These are phyloP conservation scores for Aspergillus sp. DNA, from an alignment of 2,329 filamentous ascomycete genomes.

Conservation along the genomic window DNA sequence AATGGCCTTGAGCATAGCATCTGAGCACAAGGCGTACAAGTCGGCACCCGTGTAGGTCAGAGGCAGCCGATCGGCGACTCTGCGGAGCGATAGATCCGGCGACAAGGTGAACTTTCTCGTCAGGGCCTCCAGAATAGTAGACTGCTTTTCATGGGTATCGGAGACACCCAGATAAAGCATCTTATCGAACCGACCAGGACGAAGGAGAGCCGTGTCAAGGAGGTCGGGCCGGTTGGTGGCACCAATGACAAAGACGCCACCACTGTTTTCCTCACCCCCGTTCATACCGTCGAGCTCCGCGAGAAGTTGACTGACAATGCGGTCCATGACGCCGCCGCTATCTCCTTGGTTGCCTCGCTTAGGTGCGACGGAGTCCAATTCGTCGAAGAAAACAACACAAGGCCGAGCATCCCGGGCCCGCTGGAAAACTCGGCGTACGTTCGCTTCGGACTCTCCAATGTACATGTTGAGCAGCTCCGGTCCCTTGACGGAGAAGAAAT, in stretches of 20 bases:
- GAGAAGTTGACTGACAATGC: slow-evolving; percentile 91
- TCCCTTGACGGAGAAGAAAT: slow-evolving; percentile 99
- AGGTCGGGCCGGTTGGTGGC: slow-evolving; percentile 94
- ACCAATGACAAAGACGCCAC: slow-evolving; percentile 94
- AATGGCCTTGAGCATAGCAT: slow-evolving; percentile 98
- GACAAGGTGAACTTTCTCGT: slow-evolving; percentile 92
- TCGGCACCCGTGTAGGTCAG: slow-evolving; percentile 98
- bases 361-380: slow-evolving; percentile 93
- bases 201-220: slow-evolving; percentile 82
- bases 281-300: slow-evolving; percentile 98
- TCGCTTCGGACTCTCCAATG: slow-evolving; percentile 99
- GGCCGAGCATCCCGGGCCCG: slow-evolving; percentile 96
- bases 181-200: slow-evolving; percentile 94
- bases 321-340: slow-evolving; percentile 96
- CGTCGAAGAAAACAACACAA: slow-evolving; percentile 97
- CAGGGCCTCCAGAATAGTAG: slow-evolving; percentile 88
- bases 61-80: slow-evolving; percentile 75
- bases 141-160: slow-evolving; percentile 94
- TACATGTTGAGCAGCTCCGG: slow-evolving; percentile 99
- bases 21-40: slow-evolving; percentile 94
- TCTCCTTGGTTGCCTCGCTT: slow-evolving; percentile 97
- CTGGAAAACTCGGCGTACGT: slow-evolving; percentile 99
- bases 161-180: slow-evolving; percentile 97
- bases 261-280: slow-evolving; percentile 74
- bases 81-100: slow-evolving; percentile 72